These are phyloP conservation scores for Aspergillus flavus DNA, from an alignment of 2,329 filamentous ascomycete species.

Conservation along the genomic window DNA sequence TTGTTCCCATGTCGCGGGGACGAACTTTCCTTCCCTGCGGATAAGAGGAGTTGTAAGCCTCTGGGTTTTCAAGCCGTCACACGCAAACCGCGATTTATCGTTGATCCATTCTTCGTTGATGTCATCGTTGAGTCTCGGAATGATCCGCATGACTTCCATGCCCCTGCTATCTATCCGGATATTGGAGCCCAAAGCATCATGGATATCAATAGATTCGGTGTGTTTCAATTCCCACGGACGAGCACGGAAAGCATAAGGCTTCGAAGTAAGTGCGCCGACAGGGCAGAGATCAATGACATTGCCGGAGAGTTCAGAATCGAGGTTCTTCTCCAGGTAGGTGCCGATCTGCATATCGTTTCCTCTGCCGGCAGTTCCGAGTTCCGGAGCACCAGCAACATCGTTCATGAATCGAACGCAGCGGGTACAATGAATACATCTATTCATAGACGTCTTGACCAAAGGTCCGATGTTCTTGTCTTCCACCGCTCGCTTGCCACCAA, in stretches of 20 bases:
- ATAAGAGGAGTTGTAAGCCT: conserved; percentile 90
- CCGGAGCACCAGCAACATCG: conserved; percentile 92
- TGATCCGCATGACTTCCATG: conserved; percentile 91
- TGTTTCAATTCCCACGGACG: conserved; percentile 97
- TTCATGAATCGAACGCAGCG: conserved; percentile 97
- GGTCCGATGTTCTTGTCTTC: conserved; percentile 99
- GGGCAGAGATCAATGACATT: conserved; percentile 99
- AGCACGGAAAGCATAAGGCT: conserved; percentile 96
- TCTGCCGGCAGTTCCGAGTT: conserved; percentile 90
- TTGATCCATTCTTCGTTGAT: conserved; percentile 99
- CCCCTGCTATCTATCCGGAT: conserved; percentile 92
- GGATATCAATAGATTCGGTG: conserved; percentile 92
- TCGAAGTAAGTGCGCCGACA: conserved; percentile 92
- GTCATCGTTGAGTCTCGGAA: conserved; percentile 93
- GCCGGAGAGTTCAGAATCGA: conserved; percentile 92
- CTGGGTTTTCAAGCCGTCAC: conserved; percentile 95
- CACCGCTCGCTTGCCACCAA: conserved; percentile 92
- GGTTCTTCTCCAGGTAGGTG: conserved; percentile 91
- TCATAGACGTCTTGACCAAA: conserved; percentile 99
- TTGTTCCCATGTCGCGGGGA: conserved; percentile 93
- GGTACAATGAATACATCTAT: conserved; percentile 98
- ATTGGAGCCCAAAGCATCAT: conserved; percentile 90
- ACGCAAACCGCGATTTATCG: conserved; percentile 95
- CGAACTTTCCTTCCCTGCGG: conserved; percentile 85
- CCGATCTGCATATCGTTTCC: conserved; percentile 98